Evolutionary conservation across 768 basidiomycete species (phyloP), one percentile per base, ranked within the genome.

Genomic region (Tulasnella sp.): DNA sequence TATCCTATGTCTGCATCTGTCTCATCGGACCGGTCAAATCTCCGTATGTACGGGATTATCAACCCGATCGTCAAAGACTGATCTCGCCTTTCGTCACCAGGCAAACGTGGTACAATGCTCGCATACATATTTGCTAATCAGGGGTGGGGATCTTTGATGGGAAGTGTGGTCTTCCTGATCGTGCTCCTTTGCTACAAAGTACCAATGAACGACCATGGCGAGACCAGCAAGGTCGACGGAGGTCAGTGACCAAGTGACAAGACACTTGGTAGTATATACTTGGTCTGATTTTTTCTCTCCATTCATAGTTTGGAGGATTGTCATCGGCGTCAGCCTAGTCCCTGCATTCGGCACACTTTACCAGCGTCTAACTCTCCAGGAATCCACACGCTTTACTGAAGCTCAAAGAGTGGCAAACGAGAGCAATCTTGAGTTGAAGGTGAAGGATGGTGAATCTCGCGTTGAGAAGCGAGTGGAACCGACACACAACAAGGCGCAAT

Each of bases 1-100:
- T 87, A 87, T 66, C 84, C 85, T 1, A 83, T 87, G 84, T 80
- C 78, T 10, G 84, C 85, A 0, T 78, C 78, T 9, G 73, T 87
- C 59, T 55, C 57, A 21, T 38, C 49, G 1, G 21, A 38, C 2
- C 58, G 41, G 12, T 29, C 44, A 24, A 55, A 48, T 24, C 64
- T 34, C 21, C 49, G 34, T 15, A 45, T 11, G 19, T 57, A 7
- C 24, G 21, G 41, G 15, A 11, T 7, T 12, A 17, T 50, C 29
- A n/a, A 30, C 22, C 49, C 45, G 10, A 51, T 10, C 79, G 83
- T 10, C 79, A 78, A 4, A 86, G 89, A 64, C 76, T 38, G 15
- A 38, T 38, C 7, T n/a, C n/a, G n/a, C n/a, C n/a, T 84, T 17
- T 75, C 85, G 3, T 77, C 77, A 62, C 66, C 86, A 41, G 73